Conservation (phyloP, 1,284 basidiomycete species). For the Boletus sp. region DNA sequence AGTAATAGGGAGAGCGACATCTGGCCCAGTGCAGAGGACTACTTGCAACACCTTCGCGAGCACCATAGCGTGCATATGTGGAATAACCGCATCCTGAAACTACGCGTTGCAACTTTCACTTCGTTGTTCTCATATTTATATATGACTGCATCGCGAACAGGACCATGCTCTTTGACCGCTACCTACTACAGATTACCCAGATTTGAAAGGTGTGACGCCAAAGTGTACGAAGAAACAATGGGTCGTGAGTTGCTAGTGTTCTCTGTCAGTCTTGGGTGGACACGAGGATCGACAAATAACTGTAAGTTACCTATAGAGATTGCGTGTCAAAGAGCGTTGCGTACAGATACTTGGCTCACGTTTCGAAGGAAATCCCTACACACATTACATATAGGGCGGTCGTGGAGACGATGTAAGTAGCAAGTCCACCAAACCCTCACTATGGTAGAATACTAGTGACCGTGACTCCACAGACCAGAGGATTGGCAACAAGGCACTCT, state of each 20-base stretch:
- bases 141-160: constrained; percentile 3
- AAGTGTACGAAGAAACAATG: constrained; percentile 4
- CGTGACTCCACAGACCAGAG: neutral
- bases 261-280: neutral
- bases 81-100: constrained; percentile 6
- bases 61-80: too few species aligned
- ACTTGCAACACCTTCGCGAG: neutral
- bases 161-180: constrained; percentile 2
- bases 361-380: neutral
- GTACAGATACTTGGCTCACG: neutral
- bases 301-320: too few species aligned
- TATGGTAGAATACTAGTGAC: neutral
- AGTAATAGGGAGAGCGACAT: neutral
- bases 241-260: neutral
- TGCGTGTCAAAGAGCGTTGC: neutral
- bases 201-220: constrained; percentile 8
- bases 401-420: neutral
- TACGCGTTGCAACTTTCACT: neutral
- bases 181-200: constrained; percentile 10
- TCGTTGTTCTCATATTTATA: too few species aligned
- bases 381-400: neutral
- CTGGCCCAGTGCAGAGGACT: neutral
- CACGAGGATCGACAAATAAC: neutral
- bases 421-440: neutral
- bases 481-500: neutral